Conservation (phyloP, 2,329 filamentous ascomycete genomes). For the Akanthomyces uredinophilus region DNA sequence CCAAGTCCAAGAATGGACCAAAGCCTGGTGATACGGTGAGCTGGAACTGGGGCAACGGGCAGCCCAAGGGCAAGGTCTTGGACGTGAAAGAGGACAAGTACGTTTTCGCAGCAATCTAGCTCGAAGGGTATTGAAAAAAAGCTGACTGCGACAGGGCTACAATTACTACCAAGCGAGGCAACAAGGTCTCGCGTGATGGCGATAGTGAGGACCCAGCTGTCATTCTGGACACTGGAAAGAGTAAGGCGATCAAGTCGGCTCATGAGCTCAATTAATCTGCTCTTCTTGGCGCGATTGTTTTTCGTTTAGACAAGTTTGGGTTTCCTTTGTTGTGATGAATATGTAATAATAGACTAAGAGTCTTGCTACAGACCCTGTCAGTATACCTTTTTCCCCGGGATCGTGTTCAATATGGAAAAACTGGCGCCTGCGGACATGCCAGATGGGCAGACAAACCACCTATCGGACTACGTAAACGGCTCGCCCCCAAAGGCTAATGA, state of each 20-base stretch:
- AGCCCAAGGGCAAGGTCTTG: constrained; percentile 39
- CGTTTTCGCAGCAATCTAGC: neutral
- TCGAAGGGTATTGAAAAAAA: neutral
- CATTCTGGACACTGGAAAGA: constrained; percentile 37
- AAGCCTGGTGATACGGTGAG: constrained; percentile 39
- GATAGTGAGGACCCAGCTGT: constrained; percentile 38
- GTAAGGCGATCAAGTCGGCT: constrained; percentile 36
- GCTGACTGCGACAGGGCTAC: constrained; percentile 25
- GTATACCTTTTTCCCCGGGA: no score
- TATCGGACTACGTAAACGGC: no score
- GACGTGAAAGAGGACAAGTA: constrained; percentile 32
- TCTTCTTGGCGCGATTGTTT: neutral
- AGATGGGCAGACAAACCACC: no score
- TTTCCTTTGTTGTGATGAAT: neutral
- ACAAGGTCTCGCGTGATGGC: constrained; percentile 36
- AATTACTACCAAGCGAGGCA: constrained; percentile 38
- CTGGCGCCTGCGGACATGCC: no score
- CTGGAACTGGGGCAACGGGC: constrained; percentile 42
- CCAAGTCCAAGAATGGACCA: constrained; percentile 25
- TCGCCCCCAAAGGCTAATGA: no score
- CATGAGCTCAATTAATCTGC: constrained; percentile 33
- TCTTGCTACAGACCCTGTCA: no score
- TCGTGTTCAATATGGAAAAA: no score
- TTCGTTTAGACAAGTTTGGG: neutral
- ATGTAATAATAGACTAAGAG: no score